Evolutionary conservation across 1,139 yeast species (phyloP).

Genomic region (Diutina pseudorugosa): DNA sequence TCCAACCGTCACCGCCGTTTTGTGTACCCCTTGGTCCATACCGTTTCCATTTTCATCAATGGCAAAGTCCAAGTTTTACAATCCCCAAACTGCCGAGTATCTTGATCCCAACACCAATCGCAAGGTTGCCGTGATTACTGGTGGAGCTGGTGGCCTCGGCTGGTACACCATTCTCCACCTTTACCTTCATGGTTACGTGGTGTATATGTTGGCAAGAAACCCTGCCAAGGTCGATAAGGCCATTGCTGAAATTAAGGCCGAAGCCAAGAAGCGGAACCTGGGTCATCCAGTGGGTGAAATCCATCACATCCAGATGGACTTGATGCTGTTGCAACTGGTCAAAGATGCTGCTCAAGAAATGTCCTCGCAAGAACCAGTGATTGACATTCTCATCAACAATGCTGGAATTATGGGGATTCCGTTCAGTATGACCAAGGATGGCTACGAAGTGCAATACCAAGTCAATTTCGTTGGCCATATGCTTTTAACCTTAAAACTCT

Average conservation of each 20-base stretch:
- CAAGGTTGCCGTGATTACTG: conserved; percentile 60
- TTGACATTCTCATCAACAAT: conserved; percentile 26
- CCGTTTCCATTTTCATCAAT: too few relatives aligned
- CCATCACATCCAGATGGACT: conserved; percentile 20
- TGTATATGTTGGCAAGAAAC: conserved; percentile 65
- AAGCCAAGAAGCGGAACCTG: conserved; percentile 30
- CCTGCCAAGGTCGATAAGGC: conserved; percentile 43
- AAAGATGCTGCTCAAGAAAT: conserved; percentile 19
- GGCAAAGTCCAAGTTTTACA: conserved; percentile 8
- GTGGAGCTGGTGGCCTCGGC: conserved; percentile 76
- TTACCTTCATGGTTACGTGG: conserved; percentile 64
- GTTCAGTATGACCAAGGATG: conserved; percentile 22
- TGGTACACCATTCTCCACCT: conserved; percentile 66
- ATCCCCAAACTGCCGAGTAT: conserved; percentile 23
- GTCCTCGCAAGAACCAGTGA: conserved; percentile 13
- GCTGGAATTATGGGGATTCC: conserved; percentile 34
- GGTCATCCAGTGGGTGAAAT: conserved; percentile 19
- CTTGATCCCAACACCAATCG: conserved; percentile 29
- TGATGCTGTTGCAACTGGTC: conserved; percentile 20
- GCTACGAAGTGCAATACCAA: conserved; percentile 30
- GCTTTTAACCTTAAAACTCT: conserved; percentile 19
- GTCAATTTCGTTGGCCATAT: conserved; percentile 26
- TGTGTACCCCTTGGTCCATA: too few relatives aligned
- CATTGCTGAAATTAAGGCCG: conserved; percentile 38
- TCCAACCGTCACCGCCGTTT: too few relatives aligned